Percentiles rank a stretch among this genome's conserved stretches.
Conservation (phyloP, 2,329 filamentous ascomycete genomes). For the Neoascochyta sp. region DNA sequence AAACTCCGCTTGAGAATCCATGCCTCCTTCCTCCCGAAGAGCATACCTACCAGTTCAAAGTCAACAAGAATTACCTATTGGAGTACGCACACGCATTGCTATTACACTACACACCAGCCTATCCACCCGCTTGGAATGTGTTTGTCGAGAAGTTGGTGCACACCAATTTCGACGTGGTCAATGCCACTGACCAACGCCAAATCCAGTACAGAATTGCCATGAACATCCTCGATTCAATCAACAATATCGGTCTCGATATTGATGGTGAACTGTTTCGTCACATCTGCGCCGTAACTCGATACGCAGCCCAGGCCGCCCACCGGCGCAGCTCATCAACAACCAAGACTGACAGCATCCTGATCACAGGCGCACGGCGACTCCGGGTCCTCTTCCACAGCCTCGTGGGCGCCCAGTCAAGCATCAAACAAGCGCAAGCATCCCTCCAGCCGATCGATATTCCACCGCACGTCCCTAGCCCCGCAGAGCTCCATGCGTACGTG, state of each 20-base stretch:
- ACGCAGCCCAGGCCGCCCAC: constrained; percentile 25
- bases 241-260: constrained; percentile 28
- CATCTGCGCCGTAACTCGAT: constrained; percentile 32
- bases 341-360: constrained; percentile 13
- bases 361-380: constrained; percentile 16
- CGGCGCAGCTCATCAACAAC: constrained; percentile 6
- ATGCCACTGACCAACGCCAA: constrained; percentile 6
- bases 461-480: constrained; percentile 46
- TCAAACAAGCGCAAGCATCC: too few species aligned
- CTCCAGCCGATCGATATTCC: constrained; percentile 19
- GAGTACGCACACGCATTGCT: constrained; percentile 32
- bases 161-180: constrained; percentile 5
- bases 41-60: constrained; percentile 15
- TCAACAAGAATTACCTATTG: constrained; percentile 22
- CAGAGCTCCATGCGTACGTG: constrained; percentile 58
- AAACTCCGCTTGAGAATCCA: constrained; percentile 3
- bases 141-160: constrained; percentile 24
- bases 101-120: constrained; percentile 16
- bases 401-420: constrained; percentile 10
- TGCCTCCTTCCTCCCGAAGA: constrained; percentile 9
- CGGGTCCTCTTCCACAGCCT: constrained; percentile 27
- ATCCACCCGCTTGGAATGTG: constrained; percentile 30
- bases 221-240: constrained; percentile 24
- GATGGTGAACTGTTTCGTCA: constrained; percentile 31
- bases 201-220: constrained; percentile 23